A percentile compares a stretch with the other conserved stretches of the same genome.
Evolutionary conservation across 805 yeast species (phyloP).

Genomic region (Zygosaccharomyces gambellarensis): DNA sequence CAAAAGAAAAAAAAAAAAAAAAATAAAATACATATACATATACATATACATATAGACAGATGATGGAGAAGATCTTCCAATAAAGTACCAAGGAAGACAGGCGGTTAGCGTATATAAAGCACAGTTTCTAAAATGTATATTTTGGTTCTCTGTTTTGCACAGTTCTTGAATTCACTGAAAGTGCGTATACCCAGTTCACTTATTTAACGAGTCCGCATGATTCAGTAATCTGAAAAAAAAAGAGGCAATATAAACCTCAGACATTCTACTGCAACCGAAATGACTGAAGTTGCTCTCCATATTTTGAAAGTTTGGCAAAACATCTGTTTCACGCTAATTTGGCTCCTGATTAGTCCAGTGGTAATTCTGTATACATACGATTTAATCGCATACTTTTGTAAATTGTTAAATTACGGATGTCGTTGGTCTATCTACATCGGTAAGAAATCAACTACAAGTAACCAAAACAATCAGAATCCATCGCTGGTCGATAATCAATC

Average conservation of each 20-base stretch:
- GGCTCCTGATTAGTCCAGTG: slow-evolving; percentile 11
- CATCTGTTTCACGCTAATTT: slow-evolving; percentile 5
- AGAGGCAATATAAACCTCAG: background rate
- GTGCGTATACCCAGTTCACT: too few species aligned
- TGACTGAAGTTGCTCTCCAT: background rate
- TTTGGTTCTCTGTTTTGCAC: too few species aligned
- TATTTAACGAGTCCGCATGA: too few species aligned
- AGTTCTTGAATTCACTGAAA: too few species aligned
- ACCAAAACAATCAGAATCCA: background rate
- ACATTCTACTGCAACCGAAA: background rate
- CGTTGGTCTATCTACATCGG: slow-evolving; percentile 4
- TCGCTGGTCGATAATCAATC: background rate
- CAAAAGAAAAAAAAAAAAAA: background rate
- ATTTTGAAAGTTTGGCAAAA: background rate
- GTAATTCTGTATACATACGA: slow-evolving; percentile 13
- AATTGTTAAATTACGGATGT: slow-evolving; percentile 6
- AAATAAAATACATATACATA: background rate
- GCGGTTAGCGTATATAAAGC: background rate
- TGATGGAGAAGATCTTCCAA: background rate
- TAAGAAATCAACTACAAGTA: background rate
- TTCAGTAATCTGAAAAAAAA: too few species aligned
- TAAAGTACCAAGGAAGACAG: background rate
- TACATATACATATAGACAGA: slow-evolving; percentile 3
- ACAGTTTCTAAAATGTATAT: too few species aligned
- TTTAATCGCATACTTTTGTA: slow-evolving; percentile 11